Percentiles rank a stretch among this genome's conserved stretches.
Conservation (phyloP, 2,329 filamentous ascomycete genomes). For the Neonectria punicea region DNA sequence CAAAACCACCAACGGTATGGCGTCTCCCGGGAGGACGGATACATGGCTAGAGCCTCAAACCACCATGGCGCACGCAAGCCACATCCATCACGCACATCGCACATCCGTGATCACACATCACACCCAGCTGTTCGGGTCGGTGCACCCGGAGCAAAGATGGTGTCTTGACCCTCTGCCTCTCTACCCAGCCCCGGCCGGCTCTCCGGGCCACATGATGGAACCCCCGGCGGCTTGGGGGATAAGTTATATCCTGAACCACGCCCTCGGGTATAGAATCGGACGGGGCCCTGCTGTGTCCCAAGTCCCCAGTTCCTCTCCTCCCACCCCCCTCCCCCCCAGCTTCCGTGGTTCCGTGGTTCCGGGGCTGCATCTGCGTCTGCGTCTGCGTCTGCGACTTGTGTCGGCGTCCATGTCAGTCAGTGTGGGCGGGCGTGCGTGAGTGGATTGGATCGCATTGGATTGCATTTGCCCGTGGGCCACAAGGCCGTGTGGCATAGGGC, state of each 20-base stretch:
- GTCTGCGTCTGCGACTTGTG: neutral
- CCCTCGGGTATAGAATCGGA: constrained; percentile 19
- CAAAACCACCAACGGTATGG: constrained; percentile 12
- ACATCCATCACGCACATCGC: neutral
- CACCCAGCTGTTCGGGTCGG: constrained; percentile 23
- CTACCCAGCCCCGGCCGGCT: neutral
- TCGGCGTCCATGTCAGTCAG: neutral
- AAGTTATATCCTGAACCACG: constrained; percentile 21
- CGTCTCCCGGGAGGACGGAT: constrained; percentile 23
- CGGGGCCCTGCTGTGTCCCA: too few species aligned
- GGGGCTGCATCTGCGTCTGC: neutral
- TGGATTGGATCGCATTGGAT: constrained; percentile 1
- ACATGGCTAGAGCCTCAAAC: constrained; percentile 37
- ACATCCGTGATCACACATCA: neutral
- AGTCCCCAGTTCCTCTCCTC: too few species aligned
- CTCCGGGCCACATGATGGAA: constrained; percentile 23
- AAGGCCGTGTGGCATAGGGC: neutral
- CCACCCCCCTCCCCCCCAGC: constrained; percentile 5
- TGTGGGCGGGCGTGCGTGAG: constrained; percentile 18
- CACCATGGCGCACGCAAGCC: constrained; percentile 22
- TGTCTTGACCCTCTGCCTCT: constrained; percentile 2
- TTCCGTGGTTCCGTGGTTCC: constrained; percentile 22
- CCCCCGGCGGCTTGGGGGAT: constrained; percentile 16
- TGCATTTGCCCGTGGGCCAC: constrained; percentile 18
- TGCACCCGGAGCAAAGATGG: constrained; percentile 16